phyloP scores from a whole-genome alignment of 148 eudicot genomes.

The Oxyria digyna region DNA sequence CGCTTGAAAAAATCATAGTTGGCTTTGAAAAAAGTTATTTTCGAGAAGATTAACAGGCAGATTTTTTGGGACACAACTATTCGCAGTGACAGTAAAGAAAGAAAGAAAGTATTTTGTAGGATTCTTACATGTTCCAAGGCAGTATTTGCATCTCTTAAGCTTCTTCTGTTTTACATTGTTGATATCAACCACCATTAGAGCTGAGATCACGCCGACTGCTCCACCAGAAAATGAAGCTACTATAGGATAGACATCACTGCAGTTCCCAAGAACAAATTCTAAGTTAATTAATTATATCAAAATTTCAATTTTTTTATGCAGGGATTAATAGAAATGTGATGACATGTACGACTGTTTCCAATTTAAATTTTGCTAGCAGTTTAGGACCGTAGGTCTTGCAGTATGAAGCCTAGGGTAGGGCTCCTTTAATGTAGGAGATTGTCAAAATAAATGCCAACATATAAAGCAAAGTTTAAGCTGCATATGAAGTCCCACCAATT shows the following conservation, averaged over 20 bases:
- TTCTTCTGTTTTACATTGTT: constrained; percentile 97
- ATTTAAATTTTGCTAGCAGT: no score
- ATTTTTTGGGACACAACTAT: no score
- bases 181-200: constrained; percentile 94
- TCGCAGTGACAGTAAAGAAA: no score
- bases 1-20: no score
- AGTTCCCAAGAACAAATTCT: constrained; percentile 13
- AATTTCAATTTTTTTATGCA: background rate
- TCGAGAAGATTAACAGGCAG: no score
- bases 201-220: constrained; percentile 96
- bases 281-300: background rate
- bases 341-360: no score
- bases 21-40: no score
- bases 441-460: background rate
- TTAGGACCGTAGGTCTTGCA: background rate
- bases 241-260: constrained; percentile 86
- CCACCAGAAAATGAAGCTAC: constrained; percentile 99
- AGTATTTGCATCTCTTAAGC: constrained; percentile 91
- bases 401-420: no score
- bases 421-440: background rate
- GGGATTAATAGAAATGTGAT: background rate
- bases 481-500: constrained; percentile 79
- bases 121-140: constrained; percentile 78
- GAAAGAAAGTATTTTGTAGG: no score
- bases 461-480: constrained; percentile 10